These are phyloP conservation scores for Trichoderma harzianum DNA, from an alignment of 2,329 filamentous ascomycete species.

Conservation along the genomic window DNA sequence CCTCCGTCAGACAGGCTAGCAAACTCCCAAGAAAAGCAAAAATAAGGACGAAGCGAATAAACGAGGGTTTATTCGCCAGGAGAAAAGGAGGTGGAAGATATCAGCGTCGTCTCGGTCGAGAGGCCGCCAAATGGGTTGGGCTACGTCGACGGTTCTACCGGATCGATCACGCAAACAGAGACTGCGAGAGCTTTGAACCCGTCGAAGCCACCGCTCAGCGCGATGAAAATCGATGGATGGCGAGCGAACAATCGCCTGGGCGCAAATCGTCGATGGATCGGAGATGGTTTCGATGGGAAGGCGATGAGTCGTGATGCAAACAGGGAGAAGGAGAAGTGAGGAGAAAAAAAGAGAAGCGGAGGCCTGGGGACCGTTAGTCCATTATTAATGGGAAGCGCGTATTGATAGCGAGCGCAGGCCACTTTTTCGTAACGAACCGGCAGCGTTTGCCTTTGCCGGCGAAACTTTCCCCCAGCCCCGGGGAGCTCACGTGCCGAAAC, in stretches of 20 bases:
- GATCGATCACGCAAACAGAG: neutral
- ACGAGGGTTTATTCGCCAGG: neutral
- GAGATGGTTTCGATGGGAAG: constrained; percentile 21
- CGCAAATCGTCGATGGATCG: constrained; percentile 3
- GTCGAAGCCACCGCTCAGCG: neutral
- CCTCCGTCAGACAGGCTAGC: constrained; percentile 26
- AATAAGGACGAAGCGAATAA: constrained; percentile 12
- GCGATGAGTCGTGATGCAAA: constrained; percentile 21
- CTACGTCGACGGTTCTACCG: constrained; percentile 1
- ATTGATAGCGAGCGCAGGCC: constrained; percentile 5
- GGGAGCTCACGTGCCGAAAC: neutral
- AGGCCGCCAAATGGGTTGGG: neutral
- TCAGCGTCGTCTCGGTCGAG: neutral
- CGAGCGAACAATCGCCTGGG: neutral
- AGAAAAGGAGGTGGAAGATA: neutral
- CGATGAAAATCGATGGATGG: neutral
- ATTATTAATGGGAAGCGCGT: constrained; percentile 18
- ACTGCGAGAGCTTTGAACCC: neutral
- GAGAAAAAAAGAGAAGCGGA: constrained; percentile 11
- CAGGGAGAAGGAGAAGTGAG: neutral
- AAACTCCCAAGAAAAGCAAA: constrained; percentile 19
- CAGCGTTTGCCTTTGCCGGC: neutral
- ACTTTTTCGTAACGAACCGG: neutral
- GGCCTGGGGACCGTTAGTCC: constrained; percentile 4
- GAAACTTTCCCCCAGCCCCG: neutral